Base-by-base conservation (phyloP, 257 asterid species). In the Leptodermis oblonga region DNA sequence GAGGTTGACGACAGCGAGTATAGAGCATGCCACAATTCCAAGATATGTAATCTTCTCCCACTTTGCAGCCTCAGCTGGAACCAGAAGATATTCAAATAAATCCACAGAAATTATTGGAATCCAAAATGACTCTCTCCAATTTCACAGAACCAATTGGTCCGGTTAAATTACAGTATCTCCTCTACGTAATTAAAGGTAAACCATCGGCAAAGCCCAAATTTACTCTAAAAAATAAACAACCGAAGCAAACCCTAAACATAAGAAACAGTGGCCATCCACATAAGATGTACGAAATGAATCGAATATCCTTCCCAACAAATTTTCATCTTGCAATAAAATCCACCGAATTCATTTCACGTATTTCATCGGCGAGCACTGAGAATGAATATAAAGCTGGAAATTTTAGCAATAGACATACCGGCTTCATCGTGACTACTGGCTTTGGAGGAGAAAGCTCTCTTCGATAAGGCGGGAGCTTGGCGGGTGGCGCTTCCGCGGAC, bases 21-120 rank as follows among this genome's bases (percentile, higher is more conserved):
- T 8, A 42, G 86, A 48, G 84, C 96, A 87, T 7, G 85, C 0
- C 23, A 48, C 81, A 26, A 76, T 75, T 61, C 87, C 97, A 20
- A 39, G 70, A 73, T 86, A 87, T 2, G 89, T 66, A 59, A 92
- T 89, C 89, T 89, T 92, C 89, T 92, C 89, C 96, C 97, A 92
- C 70, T 92, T 92, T 20, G 92, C 14, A 62, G 97, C 95, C 92
- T 89, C 95, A 70, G 85, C 97, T 92, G 69, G 7, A 42, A 67
- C 23, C 45, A 37, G 7, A 65, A 12, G 62, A 33, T 20, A 65
- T 23, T 25, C 43, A 20, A 0, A 49, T 37, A 67, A 68, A 4
- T 48, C 45, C 56, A 11, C 11, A 65, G 7, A 49, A 51, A 36
- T 37, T 13, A 20, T 22, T 9, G 59, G 11, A 5, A 22, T 6